Conservation (phyloP, 2,329 filamentous ascomycete genomes). For the Microcera coccophila region DNA sequence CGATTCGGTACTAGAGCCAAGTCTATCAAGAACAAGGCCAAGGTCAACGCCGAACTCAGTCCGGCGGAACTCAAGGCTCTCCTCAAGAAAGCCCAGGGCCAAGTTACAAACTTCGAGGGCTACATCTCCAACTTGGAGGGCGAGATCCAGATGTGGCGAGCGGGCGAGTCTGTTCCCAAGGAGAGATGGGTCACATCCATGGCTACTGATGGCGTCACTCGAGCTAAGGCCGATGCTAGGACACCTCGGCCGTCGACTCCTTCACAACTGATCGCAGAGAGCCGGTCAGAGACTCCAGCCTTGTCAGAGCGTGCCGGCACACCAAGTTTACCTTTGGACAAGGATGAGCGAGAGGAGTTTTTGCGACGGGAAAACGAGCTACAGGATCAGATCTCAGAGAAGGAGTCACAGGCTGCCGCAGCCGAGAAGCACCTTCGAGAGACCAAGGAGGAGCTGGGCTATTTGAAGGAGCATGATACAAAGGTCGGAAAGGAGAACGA, state of each 20-base stretch:
- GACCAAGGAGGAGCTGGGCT: slow-evolving; percentile 78
- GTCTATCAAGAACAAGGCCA: slow-evolving; percentile 99
- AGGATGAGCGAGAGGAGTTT: slow-evolving; percentile 96
- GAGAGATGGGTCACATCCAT: slow-evolving; percentile 78
- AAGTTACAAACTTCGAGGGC: slow-evolving; percentile 81
- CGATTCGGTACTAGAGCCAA: slow-evolving; percentile 95
- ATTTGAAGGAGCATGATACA: slow-evolving; percentile 80
- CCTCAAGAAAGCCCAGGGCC: slow-evolving; percentile 86
- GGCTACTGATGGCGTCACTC: slow-evolving; percentile 42
- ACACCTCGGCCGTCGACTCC: slow-evolving; percentile 51
- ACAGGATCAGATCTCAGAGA: slow-evolving; percentile 93
- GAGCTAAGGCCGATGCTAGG: slow-evolving; percentile 41
- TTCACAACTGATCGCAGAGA: slow-evolving; percentile 51
- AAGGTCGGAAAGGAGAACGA: slow-evolving; percentile 89
- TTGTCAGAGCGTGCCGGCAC: slow-evolving; percentile 81
- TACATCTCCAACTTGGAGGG: slow-evolving; percentile 81
- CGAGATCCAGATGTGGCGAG: slow-evolving; percentile 83
- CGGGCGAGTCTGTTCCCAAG: slow-evolving; percentile 81
- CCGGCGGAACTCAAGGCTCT: slow-evolving; percentile 90
- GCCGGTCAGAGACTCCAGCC: slow-evolving; percentile 58
- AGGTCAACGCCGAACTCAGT: slow-evolving; percentile 97
- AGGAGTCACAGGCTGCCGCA: slow-evolving; percentile 74
- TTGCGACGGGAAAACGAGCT: slow-evolving; percentile 92
- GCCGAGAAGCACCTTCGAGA: slow-evolving; percentile 78
- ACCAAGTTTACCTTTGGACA: slow-evolving; percentile 82